Evolutionary conservation across 2,329 filamentous ascomycete species (phyloP).

Genomic region (Penicillium polonicum): DNA sequence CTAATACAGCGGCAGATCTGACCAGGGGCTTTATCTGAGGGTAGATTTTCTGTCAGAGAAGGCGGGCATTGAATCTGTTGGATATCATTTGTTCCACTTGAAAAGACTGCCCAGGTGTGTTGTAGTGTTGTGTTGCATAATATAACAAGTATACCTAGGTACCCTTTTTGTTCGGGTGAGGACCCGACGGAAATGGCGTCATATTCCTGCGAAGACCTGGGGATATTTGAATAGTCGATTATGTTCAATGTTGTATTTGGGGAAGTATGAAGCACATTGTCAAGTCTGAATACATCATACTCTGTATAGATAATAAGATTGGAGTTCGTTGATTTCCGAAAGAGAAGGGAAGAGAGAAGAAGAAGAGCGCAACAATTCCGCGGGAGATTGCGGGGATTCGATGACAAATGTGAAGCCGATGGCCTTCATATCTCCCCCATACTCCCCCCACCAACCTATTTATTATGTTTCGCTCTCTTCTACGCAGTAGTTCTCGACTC

Average conservation of each 20-base stretch:
- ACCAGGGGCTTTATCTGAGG: not conserved
- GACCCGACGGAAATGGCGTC: slow-evolving; percentile 5
- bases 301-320: not conserved
- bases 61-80: not conserved
- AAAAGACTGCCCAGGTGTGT: not conserved
- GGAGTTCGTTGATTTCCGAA: not conserved
- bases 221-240: not conserved
- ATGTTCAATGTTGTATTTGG: not conserved
- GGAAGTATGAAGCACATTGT: not conserved
- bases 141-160: not conserved
- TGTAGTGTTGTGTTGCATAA: not conserved
- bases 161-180: not conserved
- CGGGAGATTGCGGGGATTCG: slow-evolving; percentile 3
- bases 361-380: slow-evolving; percentile 5
- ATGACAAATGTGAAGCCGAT: slow-evolving; percentile 8
- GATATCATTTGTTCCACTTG: not conserved
- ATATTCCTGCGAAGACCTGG: not conserved
- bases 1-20: not conserved
- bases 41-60: not conserved
- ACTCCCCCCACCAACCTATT: not conserved
- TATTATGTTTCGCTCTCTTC: slow-evolving; percentile 17
- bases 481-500: slow-evolving; percentile 16
- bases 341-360: not conserved
- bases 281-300: too few species aligned
- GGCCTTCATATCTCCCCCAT: not conserved